Evolutionary conservation across 78 protist genomes (phyloP).

Genomic region (Monosiga brevicollis): DNA sequence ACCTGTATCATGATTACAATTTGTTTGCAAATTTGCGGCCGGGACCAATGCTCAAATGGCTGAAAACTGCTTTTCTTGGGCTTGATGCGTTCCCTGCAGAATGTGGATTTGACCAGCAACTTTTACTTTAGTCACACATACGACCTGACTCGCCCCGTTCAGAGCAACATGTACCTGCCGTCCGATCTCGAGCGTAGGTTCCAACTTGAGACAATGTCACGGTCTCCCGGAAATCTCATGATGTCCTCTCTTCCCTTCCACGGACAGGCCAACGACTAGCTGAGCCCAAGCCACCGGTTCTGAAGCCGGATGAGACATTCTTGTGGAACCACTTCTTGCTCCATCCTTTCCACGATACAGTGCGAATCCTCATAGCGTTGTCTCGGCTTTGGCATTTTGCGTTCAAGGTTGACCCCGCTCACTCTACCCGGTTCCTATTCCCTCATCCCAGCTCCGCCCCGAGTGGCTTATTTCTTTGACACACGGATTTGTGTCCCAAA

Average conservation of each 20-base stretch:
- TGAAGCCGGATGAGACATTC: conserved; percentile 32
- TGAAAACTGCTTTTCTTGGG: too few species aligned
- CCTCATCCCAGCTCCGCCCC: not conserved
- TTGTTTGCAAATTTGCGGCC: too few species aligned
- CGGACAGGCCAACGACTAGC: not conserved
- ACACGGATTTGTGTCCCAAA: conserved; percentile 78
- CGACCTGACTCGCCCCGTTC: conserved; percentile 78
- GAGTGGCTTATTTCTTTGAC: conserved; percentile 66
- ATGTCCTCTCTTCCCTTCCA: not conserved
- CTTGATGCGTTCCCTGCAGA: too few species aligned
- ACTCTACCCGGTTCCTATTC: too few species aligned
- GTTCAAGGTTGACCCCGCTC: too few species aligned
- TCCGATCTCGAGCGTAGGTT: not conserved
- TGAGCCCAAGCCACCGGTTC: not conserved
- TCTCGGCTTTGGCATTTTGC: too few species aligned
- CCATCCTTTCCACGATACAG: not conserved
- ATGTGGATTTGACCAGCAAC: conserved; percentile 64
- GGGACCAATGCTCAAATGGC: too few species aligned
- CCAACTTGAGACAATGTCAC: not conserved
- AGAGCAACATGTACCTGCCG: conserved; percentile 38
- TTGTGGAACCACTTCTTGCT: conserved; percentile 80
- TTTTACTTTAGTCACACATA: conserved; percentile 82
- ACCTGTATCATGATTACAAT: too few species aligned
- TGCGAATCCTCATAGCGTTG: too few species aligned
- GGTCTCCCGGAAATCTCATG: too few species aligned